These are phyloP conservation scores for Fraxinus americana DNA, from an alignment of 257 asterid genomes.

Conservation along the genomic window DNA sequence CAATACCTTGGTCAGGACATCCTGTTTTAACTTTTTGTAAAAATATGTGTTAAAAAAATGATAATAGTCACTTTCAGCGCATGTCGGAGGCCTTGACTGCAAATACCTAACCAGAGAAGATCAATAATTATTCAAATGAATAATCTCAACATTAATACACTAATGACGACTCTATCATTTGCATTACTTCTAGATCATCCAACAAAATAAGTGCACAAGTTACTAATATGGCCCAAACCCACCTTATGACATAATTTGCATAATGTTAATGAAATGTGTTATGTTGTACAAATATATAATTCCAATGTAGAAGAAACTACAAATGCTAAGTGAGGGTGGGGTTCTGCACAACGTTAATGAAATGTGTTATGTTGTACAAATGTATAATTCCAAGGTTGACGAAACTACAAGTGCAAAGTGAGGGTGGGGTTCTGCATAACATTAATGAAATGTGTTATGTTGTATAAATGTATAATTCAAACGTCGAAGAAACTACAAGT, in stretches of 20 bases:
- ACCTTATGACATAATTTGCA: conserved; percentile 5
- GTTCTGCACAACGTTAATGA: not conserved
- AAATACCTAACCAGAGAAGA: conserved; percentile 60
- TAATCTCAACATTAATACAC: conserved; percentile 25
- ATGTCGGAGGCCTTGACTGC: conserved; percentile 46
- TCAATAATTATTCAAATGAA: conserved; percentile 16
- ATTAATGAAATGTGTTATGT: not conserved
- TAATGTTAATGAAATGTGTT: not conserved
- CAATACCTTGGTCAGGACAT: conserved; percentile 63
- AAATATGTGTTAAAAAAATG: conserved; percentile 89
- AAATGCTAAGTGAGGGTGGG: not conserved
- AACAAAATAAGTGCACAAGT: not conserved
- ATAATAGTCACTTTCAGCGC: conserved; percentile 39
- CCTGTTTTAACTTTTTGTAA: conserved; percentile 76
- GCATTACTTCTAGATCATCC: conserved; percentile 19
- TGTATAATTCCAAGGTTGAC: not conserved
- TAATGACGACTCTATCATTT: conserved; percentile 14
- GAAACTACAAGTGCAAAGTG: not conserved
- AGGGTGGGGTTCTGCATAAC: not conserved
- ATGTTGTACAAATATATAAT: not conserved
- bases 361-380: not conserved
- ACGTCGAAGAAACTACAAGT: not conserved
- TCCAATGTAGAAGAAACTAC: not conserved
- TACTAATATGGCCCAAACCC: conserved; percentile 15
- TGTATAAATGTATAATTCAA: not conserved